phyloP scores from a whole-genome alignment of 1,139 yeast genomes.

The Yamadazyma sp. region DNA sequence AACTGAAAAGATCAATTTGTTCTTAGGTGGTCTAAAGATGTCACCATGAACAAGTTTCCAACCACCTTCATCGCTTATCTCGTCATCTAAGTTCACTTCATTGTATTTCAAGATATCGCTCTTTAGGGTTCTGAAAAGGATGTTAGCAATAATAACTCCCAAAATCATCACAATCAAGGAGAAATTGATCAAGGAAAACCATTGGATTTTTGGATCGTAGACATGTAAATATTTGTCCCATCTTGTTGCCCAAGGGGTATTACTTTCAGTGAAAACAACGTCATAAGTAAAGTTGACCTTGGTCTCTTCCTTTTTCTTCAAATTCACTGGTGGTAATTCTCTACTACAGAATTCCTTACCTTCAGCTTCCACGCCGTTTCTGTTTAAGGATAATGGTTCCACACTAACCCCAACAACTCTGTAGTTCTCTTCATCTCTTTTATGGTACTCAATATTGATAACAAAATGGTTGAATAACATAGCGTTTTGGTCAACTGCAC shows the following conservation, averaged over 20 bases:
- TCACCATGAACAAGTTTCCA: conserved; percentile 98
- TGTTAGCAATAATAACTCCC: conserved; percentile 77
- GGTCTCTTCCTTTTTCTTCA: conserved; percentile 30
- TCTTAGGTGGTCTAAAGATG: conserved; percentile 82
- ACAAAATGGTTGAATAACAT: conserved; percentile 80
- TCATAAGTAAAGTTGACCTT: conserved; percentile 43
- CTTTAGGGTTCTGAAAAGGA: conserved; percentile 75
- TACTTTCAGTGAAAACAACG: conserved; percentile 61
- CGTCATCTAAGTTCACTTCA: conserved; percentile 84
- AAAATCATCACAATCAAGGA: conserved; percentile 76
- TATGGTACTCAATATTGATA: conserved; percentile 77
- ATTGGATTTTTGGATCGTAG: conserved; percentile 89
- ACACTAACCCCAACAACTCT: conserved; percentile 93
- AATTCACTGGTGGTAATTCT: conserved; percentile 30
- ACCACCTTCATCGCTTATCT: conserved; percentile 89
- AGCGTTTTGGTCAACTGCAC: conserved; percentile 55
- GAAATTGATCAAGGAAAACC: conserved; percentile 90
- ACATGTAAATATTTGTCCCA: conserved; percentile 97
- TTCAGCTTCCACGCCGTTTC: conserved; percentile 21
- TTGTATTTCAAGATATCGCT: conserved; percentile 87
- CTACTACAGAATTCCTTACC: conserved; percentile 31
- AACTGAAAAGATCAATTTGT: conserved; percentile 71
- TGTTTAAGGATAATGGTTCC: conserved; percentile 61
- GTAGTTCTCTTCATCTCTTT: conserved; percentile 62
- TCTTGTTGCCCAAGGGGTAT: conserved; percentile 94